A percentile compares a stretch with the other conserved stretches of the same genome.
phyloP scores from a whole-genome alignment of 441 rosid species.

The Sinapis alba region DNA sequence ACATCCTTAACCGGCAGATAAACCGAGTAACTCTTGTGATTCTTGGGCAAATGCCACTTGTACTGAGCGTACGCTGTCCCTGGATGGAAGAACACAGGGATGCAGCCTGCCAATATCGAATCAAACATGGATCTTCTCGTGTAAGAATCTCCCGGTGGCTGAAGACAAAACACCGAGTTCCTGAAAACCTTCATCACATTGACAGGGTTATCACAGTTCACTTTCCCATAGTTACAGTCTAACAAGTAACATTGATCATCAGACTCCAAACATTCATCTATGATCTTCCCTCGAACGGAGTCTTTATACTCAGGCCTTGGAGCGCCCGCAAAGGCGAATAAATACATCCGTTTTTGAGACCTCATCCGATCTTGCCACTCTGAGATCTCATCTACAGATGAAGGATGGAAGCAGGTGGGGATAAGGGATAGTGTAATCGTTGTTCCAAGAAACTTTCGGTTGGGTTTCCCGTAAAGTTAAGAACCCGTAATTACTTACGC shows the following conservation, averaged over 20 bases:
- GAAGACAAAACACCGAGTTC: conserved; percentile 75
- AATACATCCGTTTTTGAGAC: conserved; percentile 46
- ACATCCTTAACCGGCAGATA: conserved; percentile 64
- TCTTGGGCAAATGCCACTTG: conserved; percentile 74
- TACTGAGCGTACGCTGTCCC: conserved; percentile 78
- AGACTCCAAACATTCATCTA: conserved; percentile 70
- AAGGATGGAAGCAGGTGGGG: conserved; percentile 89
- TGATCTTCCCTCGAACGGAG: conserved; percentile 70
- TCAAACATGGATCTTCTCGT: conserved; percentile 83
- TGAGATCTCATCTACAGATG: conserved; percentile 46
- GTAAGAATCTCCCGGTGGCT: conserved; percentile 86
- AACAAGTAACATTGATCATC: conserved; percentile 57
- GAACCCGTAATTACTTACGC: too few species aligned
- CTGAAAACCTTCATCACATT: conserved; percentile 64
- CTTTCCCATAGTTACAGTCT: conserved; percentile 63
- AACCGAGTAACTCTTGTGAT: conserved; percentile 61
- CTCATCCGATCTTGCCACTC: conserved; percentile 70
- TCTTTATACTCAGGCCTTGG: conserved; percentile 63
- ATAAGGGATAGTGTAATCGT: conserved; percentile 78
- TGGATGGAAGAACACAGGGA: conserved; percentile 86
- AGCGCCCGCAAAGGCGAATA: conserved; percentile 82
- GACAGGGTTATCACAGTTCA: conserved; percentile 65
- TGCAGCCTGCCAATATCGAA: conserved; percentile 79
- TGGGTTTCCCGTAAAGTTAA: too few species aligned
- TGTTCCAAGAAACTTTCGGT: conserved; percentile 69